Base-by-base conservation (phyloP, 1,139 yeast species). In the Scheffersomyces illinoinensis region DNA sequence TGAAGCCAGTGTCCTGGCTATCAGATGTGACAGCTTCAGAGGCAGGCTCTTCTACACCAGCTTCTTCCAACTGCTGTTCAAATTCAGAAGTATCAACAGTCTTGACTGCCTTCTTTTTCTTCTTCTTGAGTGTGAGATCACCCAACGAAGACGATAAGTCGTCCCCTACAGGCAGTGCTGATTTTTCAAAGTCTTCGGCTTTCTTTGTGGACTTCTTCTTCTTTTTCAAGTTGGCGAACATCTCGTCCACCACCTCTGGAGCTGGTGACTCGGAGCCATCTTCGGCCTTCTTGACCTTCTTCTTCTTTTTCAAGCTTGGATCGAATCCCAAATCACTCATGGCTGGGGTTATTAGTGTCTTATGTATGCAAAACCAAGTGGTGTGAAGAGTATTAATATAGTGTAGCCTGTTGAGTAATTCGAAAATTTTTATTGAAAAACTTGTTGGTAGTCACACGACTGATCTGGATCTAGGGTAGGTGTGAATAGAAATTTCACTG, bases 51-150 rank as follows among this genome's bases (percentile, higher is more conserved):
- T 85, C 85, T 57, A 93, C 84, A 71, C 98, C 98, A 23, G 98
- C 98, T 73, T 91, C 84, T 73, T 91, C 97, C 69, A 95, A 84
- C 72, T 91, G 91, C 71, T 90, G 90, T 68, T 93, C 98, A 72
- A 95, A 93, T 65, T 91, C 97, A 64, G 89, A 86, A 56, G 85
- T 83, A 54, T 79, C 87, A 54, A 82, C 76, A 55, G 85, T 84
- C 64, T 85, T 82, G 52, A 83, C 77, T 66, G 86, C 77, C 83
- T 87, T 87, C 85, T 93, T 93, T 84, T 93, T 93, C 79, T 88
- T 87, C 72, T 78, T 77, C 74, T 87, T 88, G 74, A 92, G 84
- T 60, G 87, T 85, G 68, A 92, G 82, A 60, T 91, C 97, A 53
- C 89, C 95, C 59, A 89, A 82, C 43, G 87, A 85, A 53, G 85